phyloP scores from a whole-genome alignment of 2,329 filamentous ascomycete genomes.

The Nigrospora osmanthi region DNA sequence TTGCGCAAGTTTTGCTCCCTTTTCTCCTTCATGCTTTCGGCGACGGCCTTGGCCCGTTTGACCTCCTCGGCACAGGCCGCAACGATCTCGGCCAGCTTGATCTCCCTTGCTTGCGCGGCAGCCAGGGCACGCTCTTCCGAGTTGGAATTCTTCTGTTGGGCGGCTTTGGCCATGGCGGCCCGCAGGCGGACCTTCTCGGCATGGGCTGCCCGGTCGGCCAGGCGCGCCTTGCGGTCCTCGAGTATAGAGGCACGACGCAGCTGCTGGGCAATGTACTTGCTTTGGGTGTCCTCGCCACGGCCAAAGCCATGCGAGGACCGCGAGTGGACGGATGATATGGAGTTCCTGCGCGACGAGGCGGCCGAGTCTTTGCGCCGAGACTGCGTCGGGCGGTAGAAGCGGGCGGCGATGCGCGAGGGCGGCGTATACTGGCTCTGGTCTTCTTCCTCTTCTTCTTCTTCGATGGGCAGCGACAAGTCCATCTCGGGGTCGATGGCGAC shows the following conservation, averaged over 20 bases:
- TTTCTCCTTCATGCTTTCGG: constrained; percentile 73
- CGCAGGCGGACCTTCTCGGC: constrained; percentile 75
- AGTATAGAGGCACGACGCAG: constrained; percentile 73
- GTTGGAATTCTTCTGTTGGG: constrained; percentile 53
- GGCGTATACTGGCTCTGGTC: constrained; percentile 45
- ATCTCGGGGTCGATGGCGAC: constrained; percentile 19
- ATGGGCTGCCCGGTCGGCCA: constrained; percentile 74
- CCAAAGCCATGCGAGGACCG: constrained; percentile 56
- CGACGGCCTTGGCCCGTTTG: constrained; percentile 73
- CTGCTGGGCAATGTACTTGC: constrained; percentile 71
- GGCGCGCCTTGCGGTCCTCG: constrained; percentile 69
- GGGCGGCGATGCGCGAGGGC: constrained; percentile 69
- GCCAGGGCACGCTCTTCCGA: constrained; percentile 73
- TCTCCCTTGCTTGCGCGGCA: constrained; percentile 70
- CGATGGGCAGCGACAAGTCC: constrained; percentile 19
- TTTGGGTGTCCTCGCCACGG: constrained; percentile 52
- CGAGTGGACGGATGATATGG: constrained; percentile 68
- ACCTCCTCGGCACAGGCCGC: constrained; percentile 78
- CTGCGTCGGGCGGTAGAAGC: constrained; percentile 63
- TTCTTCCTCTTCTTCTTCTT: constrained; percentile 24
- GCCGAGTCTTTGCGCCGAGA: constrained; percentile 67
- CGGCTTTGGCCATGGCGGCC: constrained; percentile 66
- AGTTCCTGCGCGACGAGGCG: constrained; percentile 72
- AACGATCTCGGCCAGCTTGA: constrained; percentile 74
- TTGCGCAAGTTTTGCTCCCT: constrained; percentile 66